A percentile compares a stretch with the other conserved stretches of the same genome.
Conservation (phyloP, 495 filamentous ascomycete genomes). For the Penicillium arizonense region DNA sequence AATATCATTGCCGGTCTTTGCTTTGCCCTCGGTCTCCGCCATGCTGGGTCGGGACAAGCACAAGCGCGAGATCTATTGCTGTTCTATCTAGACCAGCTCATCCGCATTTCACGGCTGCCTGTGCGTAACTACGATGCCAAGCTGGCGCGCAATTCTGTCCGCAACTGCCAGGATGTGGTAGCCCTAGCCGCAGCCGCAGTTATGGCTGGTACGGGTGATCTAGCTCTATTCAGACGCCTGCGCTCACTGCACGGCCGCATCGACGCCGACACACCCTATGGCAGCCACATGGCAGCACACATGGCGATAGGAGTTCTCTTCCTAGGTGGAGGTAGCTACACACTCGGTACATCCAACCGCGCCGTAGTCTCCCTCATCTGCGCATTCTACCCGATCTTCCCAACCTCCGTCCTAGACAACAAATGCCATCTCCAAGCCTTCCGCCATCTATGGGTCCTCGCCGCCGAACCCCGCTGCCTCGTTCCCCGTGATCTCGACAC, state of each 20-base stretch:
- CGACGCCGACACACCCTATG: conserved; percentile 81
- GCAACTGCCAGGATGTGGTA: conserved; percentile 85
- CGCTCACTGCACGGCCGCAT: conserved; percentile 86
- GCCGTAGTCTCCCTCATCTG: conserved; percentile 84
- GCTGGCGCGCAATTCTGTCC: conserved; percentile 74
- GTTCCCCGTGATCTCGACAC: conserved; percentile 82
- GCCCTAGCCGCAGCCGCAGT: conserved; percentile 80
- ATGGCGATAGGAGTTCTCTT: conserved; percentile 91
- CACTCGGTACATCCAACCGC: conserved; percentile 84
- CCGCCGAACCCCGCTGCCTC: conserved; percentile 84
- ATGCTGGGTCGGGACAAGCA: conserved; percentile 75
- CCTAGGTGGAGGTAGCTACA: conserved; percentile 85
- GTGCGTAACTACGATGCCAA: conserved; percentile 75
- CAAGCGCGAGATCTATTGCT: conserved; percentile 77
- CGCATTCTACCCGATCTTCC: conserved; percentile 93
- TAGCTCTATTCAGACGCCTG: conserved; percentile 83
- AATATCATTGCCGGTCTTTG: conserved; percentile 90
- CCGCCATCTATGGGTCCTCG: conserved; percentile 95
- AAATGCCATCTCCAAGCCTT: conserved; percentile 94
- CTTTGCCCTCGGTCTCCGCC: conserved; percentile 79
- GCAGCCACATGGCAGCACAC: conserved; percentile 89
- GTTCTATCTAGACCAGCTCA: conserved; percentile 83
- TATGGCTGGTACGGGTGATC: conserved; percentile 94
- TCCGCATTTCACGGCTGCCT: conserved; percentile 68
- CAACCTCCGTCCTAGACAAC: conserved; percentile 84